Evolutionary conservation across 108 stramenopile species (phyloP), one percentile per base, ranked within the genome.

Genomic region (Cyclotella cryptica): DNA sequence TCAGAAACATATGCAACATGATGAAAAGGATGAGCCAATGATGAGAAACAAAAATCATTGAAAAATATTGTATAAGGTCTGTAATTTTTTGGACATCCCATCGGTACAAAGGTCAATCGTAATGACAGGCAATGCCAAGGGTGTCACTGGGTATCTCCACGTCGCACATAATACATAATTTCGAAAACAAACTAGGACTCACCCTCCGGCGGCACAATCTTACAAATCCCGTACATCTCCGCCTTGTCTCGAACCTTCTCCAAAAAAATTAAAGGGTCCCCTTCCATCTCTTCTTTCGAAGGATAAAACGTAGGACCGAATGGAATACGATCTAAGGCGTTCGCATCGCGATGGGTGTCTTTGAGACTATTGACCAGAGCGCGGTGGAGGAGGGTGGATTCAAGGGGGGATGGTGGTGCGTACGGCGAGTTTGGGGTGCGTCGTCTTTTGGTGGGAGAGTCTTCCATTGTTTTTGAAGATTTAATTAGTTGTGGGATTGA

Each of bases 141-240:
- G 35, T 35, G 35, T 35, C 35, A 35, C 35, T 6, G n/a, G n/a
- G n/a, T n/a, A 35, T 35, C 6, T 6, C 4, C 35, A 35, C 35
- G 35, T 35, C 35, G n/a, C n/a, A n/a, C n/a, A n/a, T n/a, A n/a
- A n/a, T n/a, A n/a, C n/a, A n/a, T n/a, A n/a, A 35, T 35, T 35
- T 35, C 35, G 6, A 35, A 35, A 35, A 35, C 35, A 35, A 35
- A 35, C 35, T 5, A 35, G 35, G 35, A 70, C 99, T 97, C 97
- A 43, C 97, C 98, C 41, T 81, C 68, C 2, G 99, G 99, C 60
- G 99, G 99, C 0, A 98, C 96, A 65, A 99, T 98, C 81, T 97
- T 98, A 75, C 88, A 91, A 75, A 99, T 98, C 67, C 99, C 99
- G 75, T 92, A 97, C 44, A 69, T 53, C 81, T 97, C 92, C 19